Percentiles rank a stretch among this genome's conserved stretches.
phyloP scores from a whole-genome alignment of 83 land plant species.

The Thuja plicata region DNA sequence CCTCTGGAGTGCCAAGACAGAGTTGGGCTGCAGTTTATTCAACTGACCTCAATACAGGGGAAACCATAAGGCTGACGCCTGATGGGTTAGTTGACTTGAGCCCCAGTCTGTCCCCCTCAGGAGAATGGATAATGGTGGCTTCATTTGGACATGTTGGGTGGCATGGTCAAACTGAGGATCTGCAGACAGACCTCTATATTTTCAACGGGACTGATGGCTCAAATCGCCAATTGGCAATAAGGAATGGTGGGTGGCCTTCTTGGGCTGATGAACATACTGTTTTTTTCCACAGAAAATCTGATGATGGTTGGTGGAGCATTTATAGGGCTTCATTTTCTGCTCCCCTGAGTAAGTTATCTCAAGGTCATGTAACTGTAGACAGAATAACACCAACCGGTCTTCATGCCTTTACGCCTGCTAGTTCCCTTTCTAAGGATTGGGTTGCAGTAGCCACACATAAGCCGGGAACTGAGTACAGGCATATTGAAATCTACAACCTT shows the following conservation, averaged over 20 bases:
- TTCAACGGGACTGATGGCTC: conserved; percentile 37
- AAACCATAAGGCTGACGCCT: conserved; percentile 30
- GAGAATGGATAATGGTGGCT: conserved; percentile 39
- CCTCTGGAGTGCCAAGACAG: conserved; percentile 11
- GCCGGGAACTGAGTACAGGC: conserved; percentile 24
- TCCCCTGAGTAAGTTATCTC: neutral
- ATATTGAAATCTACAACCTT: conserved; percentile 35
- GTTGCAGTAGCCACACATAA: conserved; percentile 43
- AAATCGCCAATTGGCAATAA: conserved; percentile 25
- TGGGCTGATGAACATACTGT: conserved; percentile 43
- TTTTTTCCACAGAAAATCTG: conserved; percentile 35
- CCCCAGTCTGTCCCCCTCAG: conserved; percentile 50
- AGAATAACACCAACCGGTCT: conserved; percentile 41
- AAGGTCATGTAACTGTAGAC: conserved; percentile 23
- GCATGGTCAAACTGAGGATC: conserved; percentile 26
- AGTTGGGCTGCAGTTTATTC: conserved; percentile 50
- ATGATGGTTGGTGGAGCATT: conserved; percentile 51
- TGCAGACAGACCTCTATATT: conserved; percentile 35
- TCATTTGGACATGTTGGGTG: conserved; percentile 30
- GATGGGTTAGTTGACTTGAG: conserved; percentile 36
- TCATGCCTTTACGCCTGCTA: conserved; percentile 47
- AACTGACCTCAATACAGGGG: conserved; percentile 18
- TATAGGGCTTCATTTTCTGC: conserved; percentile 17
- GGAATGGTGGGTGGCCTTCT: conserved; percentile 44
- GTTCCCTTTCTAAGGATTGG: conserved; percentile 27